phyloP scores from a whole-genome alignment of 2,329 filamentous ascomycete genomes.

The Ophiostoma himal-ulmi region DNA sequence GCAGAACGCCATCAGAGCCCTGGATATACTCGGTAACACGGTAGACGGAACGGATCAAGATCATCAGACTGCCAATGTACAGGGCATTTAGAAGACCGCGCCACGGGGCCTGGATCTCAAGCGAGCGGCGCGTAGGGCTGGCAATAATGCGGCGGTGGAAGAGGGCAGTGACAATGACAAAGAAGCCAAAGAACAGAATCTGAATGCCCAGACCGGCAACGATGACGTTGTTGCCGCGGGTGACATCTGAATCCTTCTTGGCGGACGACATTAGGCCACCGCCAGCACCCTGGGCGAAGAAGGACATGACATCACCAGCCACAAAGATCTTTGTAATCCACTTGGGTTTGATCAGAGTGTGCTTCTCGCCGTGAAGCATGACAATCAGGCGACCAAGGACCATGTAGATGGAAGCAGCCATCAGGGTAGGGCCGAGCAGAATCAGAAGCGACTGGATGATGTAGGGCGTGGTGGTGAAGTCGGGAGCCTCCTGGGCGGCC shows the following conservation, averaged over 20 bases:
- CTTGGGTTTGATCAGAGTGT: slow-evolving; percentile 31
- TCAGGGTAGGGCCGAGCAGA: slow-evolving; percentile 37
- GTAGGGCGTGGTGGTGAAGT: slow-evolving; percentile 34
- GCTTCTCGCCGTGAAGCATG: slow-evolving; percentile 24
- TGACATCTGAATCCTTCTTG: slow-evolving; percentile 22
- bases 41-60: slow-evolving; percentile 37
- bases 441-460: slow-evolving; percentile 32
- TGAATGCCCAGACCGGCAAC: slow-evolving; percentile 44
- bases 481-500: slow-evolving; percentile 22
- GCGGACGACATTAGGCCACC: slow-evolving; percentile 34
- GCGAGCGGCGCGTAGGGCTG: slow-evolving; percentile 7
- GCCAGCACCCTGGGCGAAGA: slow-evolving; percentile 40
- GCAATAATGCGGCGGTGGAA: slow-evolving; percentile 19
- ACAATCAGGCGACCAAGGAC: slow-evolving; percentile 36
- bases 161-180: slow-evolving; percentile 28
- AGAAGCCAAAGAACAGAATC: slow-evolving; percentile 41
- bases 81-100: slow-evolving; percentile 24
- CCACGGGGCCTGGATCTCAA: background rate
- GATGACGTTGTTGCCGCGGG: slow-evolving; percentile 43
- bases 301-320: slow-evolving; percentile 41
- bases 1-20: slow-evolving; percentile 30
- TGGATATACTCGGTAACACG: slow-evolving; percentile 37
- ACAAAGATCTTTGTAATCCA: slow-evolving; percentile 47
- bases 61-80: slow-evolving; percentile 30
- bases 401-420: slow-evolving; percentile 42